Evolutionary conservation across 805 yeast species (phyloP).

Genomic region (Isabelozyma heimii): DNA sequence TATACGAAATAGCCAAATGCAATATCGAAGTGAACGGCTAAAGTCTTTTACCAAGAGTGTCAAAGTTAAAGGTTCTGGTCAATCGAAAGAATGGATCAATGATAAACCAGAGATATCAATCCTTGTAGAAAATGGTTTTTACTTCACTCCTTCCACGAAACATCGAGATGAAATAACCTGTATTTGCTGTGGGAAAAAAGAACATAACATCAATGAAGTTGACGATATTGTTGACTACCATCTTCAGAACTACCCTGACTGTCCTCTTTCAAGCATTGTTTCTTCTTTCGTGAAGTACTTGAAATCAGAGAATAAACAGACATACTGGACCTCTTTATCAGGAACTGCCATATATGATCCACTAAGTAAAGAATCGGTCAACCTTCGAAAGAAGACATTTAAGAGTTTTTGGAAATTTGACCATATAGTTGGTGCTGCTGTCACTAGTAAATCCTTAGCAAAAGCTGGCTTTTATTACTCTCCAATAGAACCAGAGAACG

Average conservation of each 20-base stretch:
- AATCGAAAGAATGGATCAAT: slow-evolving; percentile 18
- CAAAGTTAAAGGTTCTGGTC: slow-evolving; percentile 8
- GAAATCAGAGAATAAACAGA: slow-evolving; percentile 1
- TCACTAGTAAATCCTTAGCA: slow-evolving; percentile 41
- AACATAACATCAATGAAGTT: slow-evolving; percentile 17
- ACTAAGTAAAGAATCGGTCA: slow-evolving; percentile 19
- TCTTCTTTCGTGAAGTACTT: slow-evolving; percentile 9
- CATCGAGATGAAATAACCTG: slow-evolving; percentile 55
- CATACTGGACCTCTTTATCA: slow-evolving; percentile 10
- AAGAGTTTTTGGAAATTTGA: slow-evolving; percentile 44
- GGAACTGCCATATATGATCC: slow-evolving; percentile 32
- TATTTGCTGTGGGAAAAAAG: slow-evolving; percentile 48
- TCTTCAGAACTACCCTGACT: slow-evolving; percentile 14
- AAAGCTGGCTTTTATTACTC: slow-evolving; percentile 45
- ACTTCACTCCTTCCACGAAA: slow-evolving; percentile 49
- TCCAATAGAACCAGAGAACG: slow-evolving; percentile 27
- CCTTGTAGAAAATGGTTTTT: slow-evolving; percentile 60
- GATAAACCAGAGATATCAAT: slow-evolving; percentile 12
- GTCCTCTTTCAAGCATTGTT: slow-evolving; percentile 14
- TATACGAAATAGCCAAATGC: slow-evolving; percentile 8
- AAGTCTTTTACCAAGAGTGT: slow-evolving; percentile 19
- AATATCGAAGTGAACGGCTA: slow-evolving; percentile 18
- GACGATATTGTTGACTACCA: slow-evolving; percentile 16
- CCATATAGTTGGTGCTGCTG: slow-evolving; percentile 30
- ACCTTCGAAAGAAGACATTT: slow-evolving; percentile 39